Evolutionary conservation across 805 yeast species (phyloP), one percentile per base, ranked within the genome.

Genomic region (Tetrapisispora pingtungensis): DNA sequence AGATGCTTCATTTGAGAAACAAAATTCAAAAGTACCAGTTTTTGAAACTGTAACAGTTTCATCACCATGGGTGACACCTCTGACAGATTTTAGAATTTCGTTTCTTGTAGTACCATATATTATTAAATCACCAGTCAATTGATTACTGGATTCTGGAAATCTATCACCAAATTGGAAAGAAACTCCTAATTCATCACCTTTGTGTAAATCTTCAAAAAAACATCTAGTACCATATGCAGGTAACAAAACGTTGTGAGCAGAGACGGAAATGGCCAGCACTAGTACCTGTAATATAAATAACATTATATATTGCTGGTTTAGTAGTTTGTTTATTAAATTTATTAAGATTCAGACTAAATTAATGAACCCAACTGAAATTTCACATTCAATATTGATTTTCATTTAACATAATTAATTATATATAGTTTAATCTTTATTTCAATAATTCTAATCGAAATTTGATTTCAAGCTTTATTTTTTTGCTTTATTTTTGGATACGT

Each of bases 111-210:
- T 70, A 43, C 70, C 71, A 32, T 61, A 59, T 31, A 77, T 63
- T 70, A 78, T 72, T 63, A 89, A 87, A 60, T 87, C 95, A 48
- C 74, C 74, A 40, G 66, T 70, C 50, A 78, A 68, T 59, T 84
- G 93, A 44, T 77, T 79, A 27, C 80, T 73, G 42, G 85, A 75
- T 47, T 72, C 73, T 34, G 82, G 79, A 55, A 86, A 82, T 66
- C 97, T 78, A 58, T 89, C 87, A 52, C 97, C 97, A 42, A 85
- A 94, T 68, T 90, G 98, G 76, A 82, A 90, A 40, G 87, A 74
- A 49, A 90, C 81, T 17, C 95, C 83, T 53, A 90, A 70, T 64
- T 84, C 87, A 66, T 90, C 98, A 54, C 85, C 84, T 56, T 73
- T 73, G 61, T 81, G 84, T 69, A 93, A 72, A 46, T 73, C 73